phyloP scores from a whole-genome alignment of 768 basidiomycete species.

The Lactifluus pinguis region DNA sequence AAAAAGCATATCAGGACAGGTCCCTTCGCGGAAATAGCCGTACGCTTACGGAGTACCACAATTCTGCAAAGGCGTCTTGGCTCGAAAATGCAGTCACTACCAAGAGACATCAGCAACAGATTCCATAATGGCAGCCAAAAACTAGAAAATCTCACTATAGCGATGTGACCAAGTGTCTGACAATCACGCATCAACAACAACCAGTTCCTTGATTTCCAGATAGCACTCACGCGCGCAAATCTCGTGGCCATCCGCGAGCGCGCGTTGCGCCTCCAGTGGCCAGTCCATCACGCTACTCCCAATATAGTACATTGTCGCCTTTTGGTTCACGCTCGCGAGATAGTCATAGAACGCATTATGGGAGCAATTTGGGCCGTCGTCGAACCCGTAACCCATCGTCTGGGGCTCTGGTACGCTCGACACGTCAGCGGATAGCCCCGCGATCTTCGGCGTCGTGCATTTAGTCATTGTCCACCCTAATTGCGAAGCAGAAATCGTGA shows the following conservation, averaged over 20 bases:
- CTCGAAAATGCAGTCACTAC: constrained; percentile 53
- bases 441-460: constrained; percentile 40
- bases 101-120: neutral
- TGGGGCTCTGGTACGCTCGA: constrained; percentile 44
- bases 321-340: constrained; percentile 43
- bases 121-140: neutral
- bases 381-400: constrained; percentile 52
- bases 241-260: constrained; percentile 47
- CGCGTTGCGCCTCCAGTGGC: constrained; percentile 49
- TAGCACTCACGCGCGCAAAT: constrained; percentile 41
- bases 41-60: constrained; percentile 53
- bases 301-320: constrained; percentile 57
- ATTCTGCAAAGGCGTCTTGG: constrained; percentile 63
- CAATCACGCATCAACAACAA: neutral
- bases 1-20: neutral
- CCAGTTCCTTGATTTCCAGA: neutral
- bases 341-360: constrained; percentile 57
- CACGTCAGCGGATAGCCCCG: constrained; percentile 38
- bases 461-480: constrained; percentile 36
- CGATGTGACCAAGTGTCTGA: constrained; percentile 44
- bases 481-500: neutral
- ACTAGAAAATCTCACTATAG: constrained; percentile 26
- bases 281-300: constrained; percentile 49
- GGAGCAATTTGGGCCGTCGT: constrained; percentile 58
- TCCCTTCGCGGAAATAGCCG: neutral